Evolutionary conservation across 73 alveolate species (phyloP).

Genomic region (Blepharisma japonicum): DNA sequence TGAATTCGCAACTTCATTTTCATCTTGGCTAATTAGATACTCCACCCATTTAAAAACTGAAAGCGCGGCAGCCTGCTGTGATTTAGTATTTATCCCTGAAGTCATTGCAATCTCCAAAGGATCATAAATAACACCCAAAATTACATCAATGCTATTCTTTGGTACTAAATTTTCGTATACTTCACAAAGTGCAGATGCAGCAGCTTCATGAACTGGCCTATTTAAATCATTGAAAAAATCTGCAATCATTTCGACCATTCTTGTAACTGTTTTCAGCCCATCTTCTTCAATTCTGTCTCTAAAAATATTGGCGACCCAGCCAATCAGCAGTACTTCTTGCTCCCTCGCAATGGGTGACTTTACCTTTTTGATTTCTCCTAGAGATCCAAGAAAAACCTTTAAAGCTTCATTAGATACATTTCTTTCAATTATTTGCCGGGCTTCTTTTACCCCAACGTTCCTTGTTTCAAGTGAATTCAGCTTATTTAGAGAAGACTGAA

Average conservation of each 20-base stretch:
- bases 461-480: constrained; percentile 12
- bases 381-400: background rate
- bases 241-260: background rate
- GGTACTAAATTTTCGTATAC: background rate
- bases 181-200: constrained; percentile 5
- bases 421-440: constrained; percentile 12
- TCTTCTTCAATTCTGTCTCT: constrained; percentile 12
- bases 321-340: constrained; percentile 16
- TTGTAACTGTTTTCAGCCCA: background rate
- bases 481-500: constrained; percentile 11
- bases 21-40: background rate
- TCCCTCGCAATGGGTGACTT: constrained; percentile 21
- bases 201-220: constrained; percentile 28
- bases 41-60: constrained; percentile 4
- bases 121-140: background rate
- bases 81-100: constrained; percentile 1
- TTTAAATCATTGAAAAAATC: background rate
- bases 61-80: constrained; percentile 21
- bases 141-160: background rate
- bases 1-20: background rate
- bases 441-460: background rate
- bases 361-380: constrained; percentile 17
- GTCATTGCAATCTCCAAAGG: constrained; percentile 21
- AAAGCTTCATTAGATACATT: constrained; percentile 14
- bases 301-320: background rate